These are phyloP conservation scores for Orbilia blumenaviensis DNA, from an alignment of 2,329 filamentous ascomycete genomes.

Conservation along the genomic window DNA sequence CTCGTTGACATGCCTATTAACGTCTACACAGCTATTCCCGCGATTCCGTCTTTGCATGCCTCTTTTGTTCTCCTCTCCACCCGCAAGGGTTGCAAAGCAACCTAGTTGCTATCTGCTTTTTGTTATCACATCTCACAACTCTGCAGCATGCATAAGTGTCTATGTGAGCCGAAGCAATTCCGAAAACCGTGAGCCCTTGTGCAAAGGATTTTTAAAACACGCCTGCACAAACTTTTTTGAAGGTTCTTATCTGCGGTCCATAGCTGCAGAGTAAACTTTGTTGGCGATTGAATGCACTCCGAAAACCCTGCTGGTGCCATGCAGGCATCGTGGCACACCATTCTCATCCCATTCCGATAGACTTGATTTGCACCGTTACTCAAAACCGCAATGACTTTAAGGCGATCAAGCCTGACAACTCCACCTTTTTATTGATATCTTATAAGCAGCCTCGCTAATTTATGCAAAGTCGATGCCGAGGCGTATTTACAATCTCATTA, in stretches of 20 bases:
- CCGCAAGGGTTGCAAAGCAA: slow-evolving; percentile 18
- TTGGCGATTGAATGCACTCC: background rate
- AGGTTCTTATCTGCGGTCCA: slow-evolving; percentile 26
- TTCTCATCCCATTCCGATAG: slow-evolving; percentile 29
- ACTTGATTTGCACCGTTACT: slow-evolving; percentile 18
- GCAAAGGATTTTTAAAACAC: slow-evolving; percentile 1
- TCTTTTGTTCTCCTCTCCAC: slow-evolving; percentile 8
- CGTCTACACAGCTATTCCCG: background rate
- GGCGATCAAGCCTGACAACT: slow-evolving; percentile 1
- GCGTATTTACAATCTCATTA: background rate
- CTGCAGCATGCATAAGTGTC: slow-evolving; percentile 3
- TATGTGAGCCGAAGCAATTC: slow-evolving; percentile 5
- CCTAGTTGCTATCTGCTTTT: slow-evolving; percentile 31
- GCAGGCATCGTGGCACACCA: slow-evolving; percentile 47
- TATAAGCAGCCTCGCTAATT: too few species aligned
- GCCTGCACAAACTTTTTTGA: background rate
- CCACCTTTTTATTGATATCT: slow-evolving; percentile 21
- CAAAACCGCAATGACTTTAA: background rate
- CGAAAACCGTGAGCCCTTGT: slow-evolving; percentile 11
- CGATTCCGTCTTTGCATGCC: slow-evolving; percentile 12
- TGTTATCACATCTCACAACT: slow-evolving; percentile 22
- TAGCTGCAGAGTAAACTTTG: background rate
- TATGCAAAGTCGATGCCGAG: background rate
- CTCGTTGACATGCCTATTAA: background rate
- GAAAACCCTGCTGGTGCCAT: too few species aligned